Conservation (phyloP, 192 early-diverging fungal genomes). For the Coemansia sp. region DNA sequence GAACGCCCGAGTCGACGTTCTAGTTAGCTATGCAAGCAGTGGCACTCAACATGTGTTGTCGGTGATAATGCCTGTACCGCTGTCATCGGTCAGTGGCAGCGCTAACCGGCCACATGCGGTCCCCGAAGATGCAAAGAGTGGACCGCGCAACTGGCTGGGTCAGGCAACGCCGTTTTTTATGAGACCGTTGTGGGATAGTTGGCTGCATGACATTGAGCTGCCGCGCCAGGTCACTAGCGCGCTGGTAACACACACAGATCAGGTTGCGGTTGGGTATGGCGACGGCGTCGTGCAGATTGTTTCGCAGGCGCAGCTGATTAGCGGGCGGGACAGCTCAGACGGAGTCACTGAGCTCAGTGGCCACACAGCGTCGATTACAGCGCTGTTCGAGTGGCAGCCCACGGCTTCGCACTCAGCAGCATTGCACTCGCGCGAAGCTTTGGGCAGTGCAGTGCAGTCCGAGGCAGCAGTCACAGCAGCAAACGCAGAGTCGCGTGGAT, state of each 20-base stretch:
- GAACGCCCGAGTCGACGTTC: constrained; percentile 12
- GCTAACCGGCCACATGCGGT: constrained; percentile 40
- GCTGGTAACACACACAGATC: constrained; percentile 14
- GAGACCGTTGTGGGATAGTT: constrained; percentile 26
- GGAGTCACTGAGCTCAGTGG: constrained; percentile 16
- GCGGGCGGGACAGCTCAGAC: not conserved
- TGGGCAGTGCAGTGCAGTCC: not conserved
- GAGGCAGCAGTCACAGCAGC: not conserved
- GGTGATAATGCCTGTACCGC: constrained; percentile 33
- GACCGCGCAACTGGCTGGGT: constrained; percentile 39
- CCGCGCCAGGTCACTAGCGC: constrained; percentile 20
- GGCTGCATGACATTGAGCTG: constrained; percentile 18
- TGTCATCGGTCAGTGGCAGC: constrained; percentile 47
- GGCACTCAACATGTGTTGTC: constrained; percentile 24
- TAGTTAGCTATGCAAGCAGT: constrained; percentile 33
- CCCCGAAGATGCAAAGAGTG: constrained; percentile 12
- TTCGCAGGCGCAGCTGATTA: constrained; percentile 22
- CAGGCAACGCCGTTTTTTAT: constrained; percentile 21
- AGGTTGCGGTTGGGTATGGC: constrained; percentile 24
- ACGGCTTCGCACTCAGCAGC: not conserved
- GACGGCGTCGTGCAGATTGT: constrained; percentile 24
- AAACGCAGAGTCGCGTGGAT: not conserved
- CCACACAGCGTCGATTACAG: constrained; percentile 28
- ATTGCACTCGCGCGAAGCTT: not conserved
- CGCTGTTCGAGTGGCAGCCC: constrained; percentile 33